Evolutionary conservation across 345 rosid species (phyloP), one percentile per base, ranked within the genome.

Genomic region (Erodium maritimum): DNA sequence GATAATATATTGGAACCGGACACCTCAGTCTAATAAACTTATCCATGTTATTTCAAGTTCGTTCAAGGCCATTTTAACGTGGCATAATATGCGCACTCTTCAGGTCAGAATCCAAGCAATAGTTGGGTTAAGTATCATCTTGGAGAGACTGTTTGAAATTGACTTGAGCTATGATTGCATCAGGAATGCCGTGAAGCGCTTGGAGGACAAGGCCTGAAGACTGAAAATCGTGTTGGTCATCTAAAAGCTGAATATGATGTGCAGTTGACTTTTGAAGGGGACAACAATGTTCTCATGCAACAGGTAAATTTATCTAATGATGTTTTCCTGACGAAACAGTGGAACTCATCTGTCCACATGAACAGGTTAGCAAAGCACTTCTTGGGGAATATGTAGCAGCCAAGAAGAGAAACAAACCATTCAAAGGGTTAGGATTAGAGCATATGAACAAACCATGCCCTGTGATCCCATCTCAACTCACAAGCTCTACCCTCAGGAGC

Each of bases 131-230:
- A 20, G 19, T 16, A 24, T 25, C 16, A 24, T 25, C 16, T 48
- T 51, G 7, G 37, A 5, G 10, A 21, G 37, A 59, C 56, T 29
- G 1, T 25, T 52, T 17, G 57, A 16, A 45, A 37, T 51, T 50
- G 56, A 46, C 19, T 59, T 59, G n/a, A 6, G 55, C 53, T 23
- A 19, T 45, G 23, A 42, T 16, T 70, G 54, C 61, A 54, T 42
- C 56, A 88, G 98, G 98, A 91, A 82, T 88, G 98, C 19, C 98
- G 95, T 64, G 98, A 91, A 81, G 98, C 96, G 53, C 81, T 88
- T 62, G 96, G 95, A 72, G 98, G 96, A 56, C 98, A 91, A 75
- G 96, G 98, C 42, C 55, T 86, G 67, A 91, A 87, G 80, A 84
- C 91, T 25, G 96, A 91, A 72, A 93, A 88, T 73, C 85, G 65